Evolutionary conservation across 257 asterid genomes (phyloP).

Genomic region (Rhazya stricta): DNA sequence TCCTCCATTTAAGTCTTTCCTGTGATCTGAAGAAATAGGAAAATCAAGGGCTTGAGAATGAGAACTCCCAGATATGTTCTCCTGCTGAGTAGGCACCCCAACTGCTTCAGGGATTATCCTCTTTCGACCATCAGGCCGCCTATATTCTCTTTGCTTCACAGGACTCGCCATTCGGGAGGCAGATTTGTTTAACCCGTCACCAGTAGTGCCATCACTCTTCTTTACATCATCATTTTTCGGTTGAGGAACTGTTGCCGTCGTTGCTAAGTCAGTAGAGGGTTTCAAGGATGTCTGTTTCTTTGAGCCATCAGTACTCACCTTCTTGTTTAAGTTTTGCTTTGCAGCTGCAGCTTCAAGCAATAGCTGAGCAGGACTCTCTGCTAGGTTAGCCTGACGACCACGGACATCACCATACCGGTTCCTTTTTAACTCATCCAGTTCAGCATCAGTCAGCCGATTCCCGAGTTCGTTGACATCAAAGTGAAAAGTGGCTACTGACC

Average conservation of each 20-base stretch:
- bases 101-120: slow-evolving; percentile 99
- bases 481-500: slow-evolving; percentile 79
- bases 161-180: slow-evolving; percentile 63
- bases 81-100: slow-evolving; percentile 61
- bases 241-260: slow-evolving; percentile 34
- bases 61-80: slow-evolving; percentile 36
- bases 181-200: slow-evolving; percentile 48
- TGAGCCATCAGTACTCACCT: slow-evolving; percentile 27
- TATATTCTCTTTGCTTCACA: slow-evolving; percentile 88
- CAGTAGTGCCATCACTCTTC: slow-evolving; percentile 38
- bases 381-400: slow-evolving; percentile 78
- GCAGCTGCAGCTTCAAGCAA: slow-evolving; percentile 82
- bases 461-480: slow-evolving; percentile 83
- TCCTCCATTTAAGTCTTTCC: slow-evolving; percentile 39
- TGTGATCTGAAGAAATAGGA: slow-evolving; percentile 38
- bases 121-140: slow-evolving; percentile 95
- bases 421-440: slow-evolving; percentile 77
- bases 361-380: slow-evolving; percentile 88
- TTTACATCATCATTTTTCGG: slow-evolving; percentile 42
- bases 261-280: slow-evolving; percentile 38
- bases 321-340: slow-evolving; percentile 53
- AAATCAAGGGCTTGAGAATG: slow-evolving; percentile 50
- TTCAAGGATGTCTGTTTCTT: slow-evolving; percentile 42
- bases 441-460: slow-evolving; percentile 60
- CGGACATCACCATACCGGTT: slow-evolving; percentile 83